Conservation (phyloP, 2,329 filamentous ascomycete species). For the Colletotrichum tropicale region DNA sequence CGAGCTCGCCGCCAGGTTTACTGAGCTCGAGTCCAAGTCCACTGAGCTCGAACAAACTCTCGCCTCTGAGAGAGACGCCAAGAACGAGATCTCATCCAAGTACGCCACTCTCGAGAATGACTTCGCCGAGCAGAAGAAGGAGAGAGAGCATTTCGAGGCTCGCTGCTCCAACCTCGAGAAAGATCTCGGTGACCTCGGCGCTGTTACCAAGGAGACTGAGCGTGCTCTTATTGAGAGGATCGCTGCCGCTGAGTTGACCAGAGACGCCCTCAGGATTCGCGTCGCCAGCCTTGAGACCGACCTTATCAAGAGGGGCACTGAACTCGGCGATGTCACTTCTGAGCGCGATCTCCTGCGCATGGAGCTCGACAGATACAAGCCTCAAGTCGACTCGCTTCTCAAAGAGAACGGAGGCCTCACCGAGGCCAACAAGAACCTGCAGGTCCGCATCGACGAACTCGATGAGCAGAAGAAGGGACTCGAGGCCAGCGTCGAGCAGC, state of each 20-base stretch:
- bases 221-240: conserved; percentile 17
- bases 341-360: conserved; percentile 13
- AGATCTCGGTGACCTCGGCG: conserved; percentile 13
- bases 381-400: conserved; percentile 7
- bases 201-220: conserved; percentile 16
- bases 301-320: conserved; percentile 5
- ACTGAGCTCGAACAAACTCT: conserved; percentile 4
- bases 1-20: conserved; percentile 9
- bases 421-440: conserved; percentile 8
- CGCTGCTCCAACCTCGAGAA: conserved; percentile 7
- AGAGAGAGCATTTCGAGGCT: neutral
- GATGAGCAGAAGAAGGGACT: conserved; percentile 17
- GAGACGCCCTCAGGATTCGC: conserved; percentile 13
- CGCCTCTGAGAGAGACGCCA: neutral
- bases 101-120: neutral
- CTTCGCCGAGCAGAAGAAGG: neutral
- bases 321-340: conserved; percentile 16
- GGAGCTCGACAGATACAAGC: conserved; percentile 11
- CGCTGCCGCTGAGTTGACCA: conserved; percentile 19
- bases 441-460: conserved; percentile 16
- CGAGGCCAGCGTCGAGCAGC: conserved; percentile 9
- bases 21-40: conserved; percentile 7
- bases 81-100: conserved; percentile 1
- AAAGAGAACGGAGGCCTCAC: conserved; percentile 14
- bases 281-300: conserved; percentile 14